Base-by-base conservation (phyloP, 805 yeast genomes). In the Brettanomyces sp. region DNA sequence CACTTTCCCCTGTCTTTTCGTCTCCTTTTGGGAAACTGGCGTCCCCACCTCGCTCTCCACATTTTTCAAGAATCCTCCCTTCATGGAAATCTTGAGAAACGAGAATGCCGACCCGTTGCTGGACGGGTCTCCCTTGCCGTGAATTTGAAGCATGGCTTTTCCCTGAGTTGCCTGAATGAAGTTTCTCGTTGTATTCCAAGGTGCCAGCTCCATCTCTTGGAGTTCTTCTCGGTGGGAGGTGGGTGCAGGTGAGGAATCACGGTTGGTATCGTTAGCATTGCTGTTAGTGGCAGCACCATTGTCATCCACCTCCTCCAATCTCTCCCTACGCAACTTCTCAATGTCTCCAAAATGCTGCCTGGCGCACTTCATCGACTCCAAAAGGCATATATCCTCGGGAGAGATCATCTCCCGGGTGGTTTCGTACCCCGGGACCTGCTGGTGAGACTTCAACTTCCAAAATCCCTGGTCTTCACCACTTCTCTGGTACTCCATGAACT, bases 401-500 rank as follows among this genome's bases (percentile, higher is more conserved):
- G 85, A 70, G 30, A 93, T 84, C 83, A 93, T 78, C n/a, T 82
- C 68, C 49, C 91, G 72, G 2, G 86, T 80, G 41, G 78, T 82
- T 37, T 85, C 93, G 57, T 83, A 89, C 37, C 70, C 75, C 1
- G 95, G 93, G 9, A 90, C 69, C 1, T 74, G 70, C 43, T 76
- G 79, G 41, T 79, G 85, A 3, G 70, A 67, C 56, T 87, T 87
- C 47, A 93, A 72, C 58, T 89, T 91, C 99, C 99, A 93, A 57
- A 70, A 85, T 0, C 97, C 96, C 55, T 89, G 96, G 63, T 90
- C 97, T 6, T 83, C 87, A 11, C 98, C 98, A 36, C 83, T 80
- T 55, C 97, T 73, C 66, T 91, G 97, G 57, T 86, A 93, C 57
- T 90, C 97, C 99, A 93, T 93, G 56, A 93, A 93, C 66, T 93